Base-by-base conservation (phyloP, 2,329 filamentous ascomycete genomes). In the Apiospora phragmitis region DNA sequence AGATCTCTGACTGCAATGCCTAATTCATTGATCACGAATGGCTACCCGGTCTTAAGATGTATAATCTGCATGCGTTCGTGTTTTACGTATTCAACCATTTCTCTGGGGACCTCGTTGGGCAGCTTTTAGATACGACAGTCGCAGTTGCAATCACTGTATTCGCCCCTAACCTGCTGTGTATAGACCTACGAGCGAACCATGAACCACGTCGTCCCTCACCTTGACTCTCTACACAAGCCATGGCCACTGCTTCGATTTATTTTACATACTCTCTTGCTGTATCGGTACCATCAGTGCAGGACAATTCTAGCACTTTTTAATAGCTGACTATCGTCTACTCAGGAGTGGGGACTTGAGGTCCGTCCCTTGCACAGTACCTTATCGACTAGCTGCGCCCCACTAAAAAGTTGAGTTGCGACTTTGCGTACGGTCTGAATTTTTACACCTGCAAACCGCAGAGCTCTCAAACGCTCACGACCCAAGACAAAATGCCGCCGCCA, bases 391-490 rank as follows among this genome's bases (percentile, higher is more conserved):
- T 62, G 21, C 12, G 29, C 12, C 65, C 65, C 65, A 67, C 65
- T 67, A 67, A 45, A 67, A 67, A 67, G 65, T 67, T 67, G 24
- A 42, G 65, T 26, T 67, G 55, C 32, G 55, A 38, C 38, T 67
- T 24, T 43, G 18, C 42, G 38, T 42, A 67, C 38, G 38, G 42
- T 26, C 38, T 67, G 65, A 67, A 43, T 43, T 43, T 67, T 67
- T 67, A 42, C 65, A 43, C 16, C 26, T 43, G 38, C 38, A 67
- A 65, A 29, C 38, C n/a, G 65, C 16, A 67, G 38, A 42, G 42
- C 42, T 45, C 26, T 26, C 42, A 42, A 67, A 26, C 42, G 24
- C 26, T 42, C 65, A 26, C 65, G 41, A 67, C 42, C 55, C 65
- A 43, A 26, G 65, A 45, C 67, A 42, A 55, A 49, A 68, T 68